These are phyloP conservation scores for Trichoderma aggressivum DNA, from an alignment of 2,329 filamentous ascomycete genomes.

Conservation along the genomic window DNA sequence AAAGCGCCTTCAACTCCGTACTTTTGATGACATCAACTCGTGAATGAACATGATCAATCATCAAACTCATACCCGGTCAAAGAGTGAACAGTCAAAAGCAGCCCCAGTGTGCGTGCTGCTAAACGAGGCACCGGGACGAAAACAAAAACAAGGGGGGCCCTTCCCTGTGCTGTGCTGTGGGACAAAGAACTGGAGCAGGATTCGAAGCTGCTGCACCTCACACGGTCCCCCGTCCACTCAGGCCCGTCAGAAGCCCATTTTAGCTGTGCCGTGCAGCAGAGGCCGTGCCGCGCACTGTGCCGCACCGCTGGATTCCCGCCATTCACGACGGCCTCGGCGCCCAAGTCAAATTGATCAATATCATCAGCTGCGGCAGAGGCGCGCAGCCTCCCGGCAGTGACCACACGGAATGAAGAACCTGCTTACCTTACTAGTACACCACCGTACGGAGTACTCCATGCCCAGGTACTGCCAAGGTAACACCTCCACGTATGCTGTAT, in stretches of 20 bases:
- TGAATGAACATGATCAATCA: background rate
- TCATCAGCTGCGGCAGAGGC: constrained; percentile 12
- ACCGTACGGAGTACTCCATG: too few species aligned
- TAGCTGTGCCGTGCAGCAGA: background rate
- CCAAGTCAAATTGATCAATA: background rate
- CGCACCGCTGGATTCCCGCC: background rate
- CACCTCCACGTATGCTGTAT: background rate
- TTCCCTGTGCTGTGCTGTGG: background rate
- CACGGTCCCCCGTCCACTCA: background rate
- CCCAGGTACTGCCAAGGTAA: too few species aligned
- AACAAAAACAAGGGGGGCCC: background rate
- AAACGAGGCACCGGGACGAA: background rate
- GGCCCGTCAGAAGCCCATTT: background rate
- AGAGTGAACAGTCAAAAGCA: background rate
- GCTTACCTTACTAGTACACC: too few species aligned
- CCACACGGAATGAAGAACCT: background rate
- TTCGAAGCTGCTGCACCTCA: background rate
- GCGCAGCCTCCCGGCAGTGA: background rate
- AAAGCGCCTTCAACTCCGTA: background rate
- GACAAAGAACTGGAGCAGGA: background rate
- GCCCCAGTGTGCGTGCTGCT: background rate
- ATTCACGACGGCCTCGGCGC: background rate
- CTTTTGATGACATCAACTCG: background rate
- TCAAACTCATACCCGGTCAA: background rate
- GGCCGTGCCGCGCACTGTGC: background rate